Base-by-base conservation (phyloP, 2,329 filamentous ascomycete species). In the Colletotrichum sp. region DNA sequence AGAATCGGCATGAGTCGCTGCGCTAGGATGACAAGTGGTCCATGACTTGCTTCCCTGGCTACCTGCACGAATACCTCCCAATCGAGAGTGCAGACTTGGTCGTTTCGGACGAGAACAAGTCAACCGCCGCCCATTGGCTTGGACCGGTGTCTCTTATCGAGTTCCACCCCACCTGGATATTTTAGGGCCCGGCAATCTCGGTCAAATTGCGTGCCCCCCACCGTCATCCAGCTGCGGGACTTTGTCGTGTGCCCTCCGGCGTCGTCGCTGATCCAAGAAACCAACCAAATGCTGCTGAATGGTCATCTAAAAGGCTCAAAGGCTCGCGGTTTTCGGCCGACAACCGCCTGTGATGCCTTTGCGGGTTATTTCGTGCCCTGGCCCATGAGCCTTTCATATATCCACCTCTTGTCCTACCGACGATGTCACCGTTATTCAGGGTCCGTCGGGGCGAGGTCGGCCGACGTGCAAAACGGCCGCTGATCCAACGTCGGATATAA, bases 131-230 rank as follows among this genome's bases (percentile, higher is more conserved):
- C 28, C 60, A 64, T 76, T 74, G 74, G 74, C 15, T 65, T 65
- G 74, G 44, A 12, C 39, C 24, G 39, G 39, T 52, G 74, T 66
- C 70, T 69, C 70, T 74, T 74, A 69, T 76, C 71, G 60, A 71
- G 71, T 67, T 49, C 30, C 66, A 64, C 39, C 75, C 71, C 71
- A 76, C 65, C 68, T 69, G 59, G 21, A 34, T 66, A 76, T 70
- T 75, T 76, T 76, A 75, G 71, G 67, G 69, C 74, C 72, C 66
- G 71, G 71, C 75, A 76, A 76, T 76, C 75, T 76, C 75, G 75
- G 75, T 71, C 71, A 76, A 76, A 75, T 76, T 71, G 66, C 66
- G 63, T 64, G 49, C 66, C 75, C 75, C 71, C 71, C 70, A 73
- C 66, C 34, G 26, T 55, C 57, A 21, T 67, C 63, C 63, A 36